Evolutionary conservation across 2,329 filamentous ascomycete species (phyloP).

Genomic region (Aspergillus alliaceus): DNA sequence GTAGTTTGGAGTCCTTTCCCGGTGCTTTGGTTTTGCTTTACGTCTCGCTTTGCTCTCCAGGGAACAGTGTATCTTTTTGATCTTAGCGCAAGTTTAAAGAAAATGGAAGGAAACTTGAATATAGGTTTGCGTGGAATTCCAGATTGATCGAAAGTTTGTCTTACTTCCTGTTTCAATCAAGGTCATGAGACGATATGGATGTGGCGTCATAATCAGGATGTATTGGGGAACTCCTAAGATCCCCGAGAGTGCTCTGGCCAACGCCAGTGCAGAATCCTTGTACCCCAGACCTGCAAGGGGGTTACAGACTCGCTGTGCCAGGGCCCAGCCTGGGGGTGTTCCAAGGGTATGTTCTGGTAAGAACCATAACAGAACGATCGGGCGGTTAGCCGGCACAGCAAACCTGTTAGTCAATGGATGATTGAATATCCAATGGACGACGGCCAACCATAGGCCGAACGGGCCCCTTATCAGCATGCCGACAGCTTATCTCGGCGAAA

Average conservation of each 20-base stretch:
- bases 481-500: conserved; percentile 13
- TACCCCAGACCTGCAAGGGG: neutral
- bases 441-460: conserved; percentile 15
- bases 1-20: neutral
- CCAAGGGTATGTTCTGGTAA: no score
- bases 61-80: neutral
- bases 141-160: no score
- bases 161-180: no score
- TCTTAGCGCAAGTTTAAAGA: neutral
- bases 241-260: no score
- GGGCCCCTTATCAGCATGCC: conserved; percentile 13
- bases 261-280: no score
- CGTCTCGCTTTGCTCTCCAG: neutral
- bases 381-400: neutral
- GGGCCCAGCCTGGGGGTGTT: no score
- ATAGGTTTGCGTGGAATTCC: no score
- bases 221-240: neutral
- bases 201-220: no score
- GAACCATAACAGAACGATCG: no score
- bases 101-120: neutral
- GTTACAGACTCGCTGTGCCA: no score
- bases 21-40: neutral
- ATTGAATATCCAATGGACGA: neutral
- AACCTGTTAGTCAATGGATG: conserved; percentile 8
- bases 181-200: no score